A percentile compares a stretch with the other conserved stretches of the same genome.
Evolutionary conservation across 129 eudicot species (phyloP).

Genomic region (Logfia minima): DNA sequence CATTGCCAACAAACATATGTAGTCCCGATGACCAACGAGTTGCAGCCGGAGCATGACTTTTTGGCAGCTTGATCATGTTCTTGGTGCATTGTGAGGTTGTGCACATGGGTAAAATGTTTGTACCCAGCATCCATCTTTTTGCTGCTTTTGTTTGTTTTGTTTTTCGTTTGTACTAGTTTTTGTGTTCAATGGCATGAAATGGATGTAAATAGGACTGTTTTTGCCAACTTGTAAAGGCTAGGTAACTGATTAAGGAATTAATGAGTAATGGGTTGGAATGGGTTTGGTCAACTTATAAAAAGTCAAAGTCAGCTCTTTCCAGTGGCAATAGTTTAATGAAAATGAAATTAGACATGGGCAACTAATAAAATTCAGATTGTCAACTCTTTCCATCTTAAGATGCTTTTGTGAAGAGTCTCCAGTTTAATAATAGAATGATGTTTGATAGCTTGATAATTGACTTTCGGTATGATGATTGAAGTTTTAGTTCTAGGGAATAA

Average conservation of each 20-base stretch:
- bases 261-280: conserved; percentile 9
- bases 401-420: not conserved
- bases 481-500: not conserved
- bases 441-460: not conserved
- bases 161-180: not conserved
- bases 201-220: conserved; percentile 12
- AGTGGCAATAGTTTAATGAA: not conserved
- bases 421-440: conserved; percentile 15
- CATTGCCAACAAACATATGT: conserved; percentile 32
- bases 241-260: not conserved
- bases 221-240: not conserved
- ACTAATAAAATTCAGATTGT: not conserved
- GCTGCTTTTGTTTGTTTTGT: not conserved
- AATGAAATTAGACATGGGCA: conserved; percentile 6
- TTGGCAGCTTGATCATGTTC: conserved; percentile 20
- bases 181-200: conserved; percentile 16
- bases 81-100: conserved; percentile 33
- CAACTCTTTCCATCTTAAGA: conserved; percentile 15
- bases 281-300: conserved; percentile 17
- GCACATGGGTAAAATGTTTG: conserved; percentile 45
- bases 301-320: conserved; percentile 16
- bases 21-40: conserved; percentile 28
- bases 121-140: conserved; percentile 26
- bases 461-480: not conserved
- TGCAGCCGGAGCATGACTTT: conserved; percentile 33